Percentiles rank a stretch among this genome's conserved stretches.
phyloP scores from a whole-genome alignment of 805 yeast genomes.

The Candida tibetensis region DNA sequence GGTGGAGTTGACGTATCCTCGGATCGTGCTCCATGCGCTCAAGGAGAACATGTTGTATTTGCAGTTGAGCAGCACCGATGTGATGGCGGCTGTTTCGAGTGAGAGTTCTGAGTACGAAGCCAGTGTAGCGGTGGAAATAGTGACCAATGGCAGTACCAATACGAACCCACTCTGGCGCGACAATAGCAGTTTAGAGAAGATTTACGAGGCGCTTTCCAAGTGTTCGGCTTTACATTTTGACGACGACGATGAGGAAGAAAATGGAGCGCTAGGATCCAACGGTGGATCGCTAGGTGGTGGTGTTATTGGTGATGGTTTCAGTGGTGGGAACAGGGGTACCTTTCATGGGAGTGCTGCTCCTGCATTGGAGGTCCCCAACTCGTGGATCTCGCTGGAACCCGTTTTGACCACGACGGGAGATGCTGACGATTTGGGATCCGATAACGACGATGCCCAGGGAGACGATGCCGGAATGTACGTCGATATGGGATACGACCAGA shows the following conservation, averaged over 20 bases:
- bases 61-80: conserved; percentile 27
- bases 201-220: conserved; percentile 34
- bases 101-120: conserved; percentile 16
- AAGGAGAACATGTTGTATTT: conserved; percentile 24
- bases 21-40: conserved; percentile 33
- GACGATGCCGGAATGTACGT: conserved; percentile 44
- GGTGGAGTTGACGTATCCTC: conserved; percentile 34
- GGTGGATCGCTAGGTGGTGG: background rate
- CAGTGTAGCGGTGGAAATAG: conserved; percentile 20
- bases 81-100: conserved; percentile 10
- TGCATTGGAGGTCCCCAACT: conserved; percentile 23
- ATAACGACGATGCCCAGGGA: conserved; percentile 14
- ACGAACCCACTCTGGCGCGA: conserved; percentile 12
- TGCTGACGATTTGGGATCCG: conserved; percentile 37
- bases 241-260: conserved; percentile 20
- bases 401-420: conserved; percentile 21
- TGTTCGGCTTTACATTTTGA: conserved; percentile 41
- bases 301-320: background rate
- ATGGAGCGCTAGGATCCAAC: no score
- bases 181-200: conserved; percentile 7
- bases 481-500: conserved; percentile 35
- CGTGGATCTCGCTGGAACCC: conserved; percentile 17
- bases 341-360: no score
- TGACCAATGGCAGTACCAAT: conserved; percentile 2
- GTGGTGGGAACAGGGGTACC: no score